These are phyloP conservation scores for Naganishia antarctica DNA, from an alignment of 768 basidiomycete species.

Conservation along the genomic window DNA sequence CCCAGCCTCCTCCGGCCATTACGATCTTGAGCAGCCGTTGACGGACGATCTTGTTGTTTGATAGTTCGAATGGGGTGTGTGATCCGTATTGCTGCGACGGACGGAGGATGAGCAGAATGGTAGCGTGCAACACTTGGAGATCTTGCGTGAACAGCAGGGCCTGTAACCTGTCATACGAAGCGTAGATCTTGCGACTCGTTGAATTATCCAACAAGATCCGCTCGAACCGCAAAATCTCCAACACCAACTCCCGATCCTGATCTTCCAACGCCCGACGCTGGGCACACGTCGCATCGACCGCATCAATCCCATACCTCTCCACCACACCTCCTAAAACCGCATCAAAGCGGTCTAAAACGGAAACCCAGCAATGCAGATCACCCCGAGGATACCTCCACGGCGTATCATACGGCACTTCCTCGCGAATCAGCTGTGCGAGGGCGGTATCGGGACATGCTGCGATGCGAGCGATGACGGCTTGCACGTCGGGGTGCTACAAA, in stretches of 20 bases:
- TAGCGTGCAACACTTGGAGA: constrained; percentile 75
- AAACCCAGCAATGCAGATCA: constrained; percentile 94
- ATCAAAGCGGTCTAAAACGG: constrained; percentile 94
- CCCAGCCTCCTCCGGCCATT: constrained; percentile 61
- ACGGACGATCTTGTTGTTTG: constrained; percentile 59
- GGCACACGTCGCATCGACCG: constrained; percentile 43
- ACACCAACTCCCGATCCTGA: constrained; percentile 65
- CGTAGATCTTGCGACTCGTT: constrained; percentile 93
- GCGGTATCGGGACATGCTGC: constrained; percentile 65
- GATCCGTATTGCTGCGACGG: constrained; percentile 93
- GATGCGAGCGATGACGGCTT: constrained; percentile 70
- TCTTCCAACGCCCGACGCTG: constrained; percentile 76
- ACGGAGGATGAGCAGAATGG: constrained; percentile 79
- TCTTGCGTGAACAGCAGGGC: constrained; percentile 82
- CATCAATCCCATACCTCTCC: constrained; percentile 76
- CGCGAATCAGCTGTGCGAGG: constrained; percentile 56
- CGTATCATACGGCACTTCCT: constrained; percentile 21
- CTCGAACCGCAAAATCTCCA: constrained; percentile 81
- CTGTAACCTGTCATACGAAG: constrained; percentile 90
- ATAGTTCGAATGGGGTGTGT: constrained; percentile 74
- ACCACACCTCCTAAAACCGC: constrained; percentile 75
- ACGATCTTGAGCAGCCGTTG: constrained; percentile 75
- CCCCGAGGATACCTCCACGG: constrained; percentile 92
- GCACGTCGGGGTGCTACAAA: constrained; percentile 52
- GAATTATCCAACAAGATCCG: constrained; percentile 90